Base-by-base conservation (phyloP, 306 rosid genomes). In the Clitoria ternatea region DNA sequence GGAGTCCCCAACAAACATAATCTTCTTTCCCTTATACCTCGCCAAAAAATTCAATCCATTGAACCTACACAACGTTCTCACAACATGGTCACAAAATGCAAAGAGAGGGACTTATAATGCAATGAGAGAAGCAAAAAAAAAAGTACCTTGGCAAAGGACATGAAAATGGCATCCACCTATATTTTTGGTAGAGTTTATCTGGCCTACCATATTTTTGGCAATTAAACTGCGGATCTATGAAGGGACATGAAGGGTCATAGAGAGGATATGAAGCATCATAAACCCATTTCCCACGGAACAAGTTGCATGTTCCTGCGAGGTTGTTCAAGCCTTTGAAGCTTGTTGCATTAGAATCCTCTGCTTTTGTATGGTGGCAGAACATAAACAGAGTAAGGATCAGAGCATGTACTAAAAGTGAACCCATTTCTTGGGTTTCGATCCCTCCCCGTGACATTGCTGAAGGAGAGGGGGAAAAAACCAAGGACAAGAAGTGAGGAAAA, bases 1-100 rank as follows among this genome's bases (percentile, higher is more conserved):
- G 0, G 98, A 94, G 32, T 94, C 98, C 12, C 98, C 98, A 9
- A 94, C 97, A 50, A 90, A 94, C 98, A 90, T 94, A 2, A 94
- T 85, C 88, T 87, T 94, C 85, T 94, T 90, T 61, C 97, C 98
- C n/a, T 79, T 89, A 86, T 91, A 82, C 73, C 61, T 81, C 75
- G 81, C 80, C 78, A 90, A 33, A 47, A 94, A 87, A 30, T 49
- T 18, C 84, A 83, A 23, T 68, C 95, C 97, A 72, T 90, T 87
- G 74, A 94, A 94, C 87, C 98, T 94, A 76, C 47, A 45, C 4
- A 60, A 18, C 5, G 15, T 7, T 56, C 0, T 10, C 71, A 33
- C 5, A 19, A 39, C 52, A 74, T 44, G 5, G 1, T 8, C 12
- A 54, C n/a, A 11, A 66, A 27, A 29, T 8, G 30, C 32, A 45